These are phyloP conservation scores for Agaricus bisporus DNA, from an alignment of 768 basidiomycete species.

Conservation along the genomic window DNA sequence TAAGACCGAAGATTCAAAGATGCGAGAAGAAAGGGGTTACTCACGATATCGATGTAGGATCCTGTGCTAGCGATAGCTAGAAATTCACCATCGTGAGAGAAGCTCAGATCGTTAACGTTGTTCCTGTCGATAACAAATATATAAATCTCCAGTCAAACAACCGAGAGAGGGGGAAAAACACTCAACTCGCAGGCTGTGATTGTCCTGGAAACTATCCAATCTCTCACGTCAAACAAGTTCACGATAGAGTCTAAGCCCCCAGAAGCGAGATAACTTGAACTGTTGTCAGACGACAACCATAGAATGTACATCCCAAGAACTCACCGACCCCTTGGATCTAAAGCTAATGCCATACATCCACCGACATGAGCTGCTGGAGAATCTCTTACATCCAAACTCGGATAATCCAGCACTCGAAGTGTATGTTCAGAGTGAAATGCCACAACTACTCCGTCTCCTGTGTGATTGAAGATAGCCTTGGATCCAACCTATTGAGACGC, in stretches of 20 bases:
- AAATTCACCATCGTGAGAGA: conserved; percentile 82
- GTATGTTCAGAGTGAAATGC: conserved; percentile 60
- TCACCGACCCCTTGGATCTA: conserved; percentile 76
- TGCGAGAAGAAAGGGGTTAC: conserved; percentile 19
- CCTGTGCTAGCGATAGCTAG: conserved; percentile 71
- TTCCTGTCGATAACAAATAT: conserved; percentile 38
- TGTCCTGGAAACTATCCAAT: conserved; percentile 76
- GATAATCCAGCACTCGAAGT: conserved; percentile 66
- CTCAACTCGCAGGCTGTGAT: conserved; percentile 77
- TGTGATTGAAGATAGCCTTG: conserved; percentile 70
- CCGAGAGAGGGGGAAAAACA: conserved; percentile 12
- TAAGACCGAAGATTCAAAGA: neutral
- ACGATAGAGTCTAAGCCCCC: conserved; percentile 81
- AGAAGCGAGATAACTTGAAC: conserved; percentile 62
- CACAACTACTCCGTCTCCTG: conserved; percentile 64
- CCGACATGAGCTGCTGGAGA: conserved; percentile 72
- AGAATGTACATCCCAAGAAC: conserved; percentile 4
- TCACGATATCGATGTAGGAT: conserved; percentile 70
- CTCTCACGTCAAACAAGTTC: conserved; percentile 71
- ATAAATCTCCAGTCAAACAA: conserved; percentile 6
- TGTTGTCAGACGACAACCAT: conserved; percentile 4
- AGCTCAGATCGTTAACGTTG: conserved; percentile 67
- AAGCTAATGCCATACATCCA: conserved; percentile 68
- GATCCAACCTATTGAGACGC: conserved; percentile 45
- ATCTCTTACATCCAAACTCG: conserved; percentile 51